Conservation (phyloP, 768 basidiomycete species). For the Cubamyces lactineus region DNA sequence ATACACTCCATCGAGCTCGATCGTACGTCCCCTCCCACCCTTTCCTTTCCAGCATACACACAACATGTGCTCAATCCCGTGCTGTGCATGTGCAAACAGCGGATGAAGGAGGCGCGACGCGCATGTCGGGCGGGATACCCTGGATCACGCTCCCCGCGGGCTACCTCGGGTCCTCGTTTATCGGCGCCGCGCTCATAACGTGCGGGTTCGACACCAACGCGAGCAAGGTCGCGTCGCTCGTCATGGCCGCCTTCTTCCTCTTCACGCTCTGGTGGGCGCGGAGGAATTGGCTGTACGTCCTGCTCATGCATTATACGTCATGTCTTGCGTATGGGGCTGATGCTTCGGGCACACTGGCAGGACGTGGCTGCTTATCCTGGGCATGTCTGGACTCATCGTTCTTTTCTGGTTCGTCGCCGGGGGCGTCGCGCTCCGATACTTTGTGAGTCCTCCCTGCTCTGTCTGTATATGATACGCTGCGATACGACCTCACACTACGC, state of each 20-base stretch:
- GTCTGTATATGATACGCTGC: not conserved
- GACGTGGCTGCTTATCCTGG: conserved; percentile 77
- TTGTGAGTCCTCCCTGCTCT: conserved; percentile 49
- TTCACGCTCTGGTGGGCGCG: conserved; percentile 90
- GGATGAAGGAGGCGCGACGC: conserved; percentile 86
- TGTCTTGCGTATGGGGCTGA: not conserved
- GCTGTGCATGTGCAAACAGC: conserved; percentile 46
- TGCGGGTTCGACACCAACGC: conserved; percentile 91
- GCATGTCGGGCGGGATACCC: conserved; percentile 84
- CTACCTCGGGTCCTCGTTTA: conserved; percentile 83
- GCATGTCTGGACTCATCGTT: conserved; percentile 79
- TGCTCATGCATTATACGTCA: not conserved
- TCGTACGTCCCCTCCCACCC: conserved; percentile 52
- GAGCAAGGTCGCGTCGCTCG: conserved; percentile 80
- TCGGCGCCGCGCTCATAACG: conserved; percentile 85
- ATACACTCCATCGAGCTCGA: conserved; percentile 88
- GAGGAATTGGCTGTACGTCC: conserved; percentile 66
- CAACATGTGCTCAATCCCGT: not conserved
- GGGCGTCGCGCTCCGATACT: conserved; percentile 74
- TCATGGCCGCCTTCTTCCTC: conserved; percentile 83
- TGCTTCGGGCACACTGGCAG: conserved; percentile 41
- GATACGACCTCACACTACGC: not conserved
- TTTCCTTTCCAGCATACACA: no score
- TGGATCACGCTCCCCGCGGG: conserved; percentile 86
- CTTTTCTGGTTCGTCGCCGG: conserved; percentile 84